These are phyloP conservation scores for Yarrowia hollandica DNA, from an alignment of 805 yeast genomes.

Conservation along the genomic window DNA sequence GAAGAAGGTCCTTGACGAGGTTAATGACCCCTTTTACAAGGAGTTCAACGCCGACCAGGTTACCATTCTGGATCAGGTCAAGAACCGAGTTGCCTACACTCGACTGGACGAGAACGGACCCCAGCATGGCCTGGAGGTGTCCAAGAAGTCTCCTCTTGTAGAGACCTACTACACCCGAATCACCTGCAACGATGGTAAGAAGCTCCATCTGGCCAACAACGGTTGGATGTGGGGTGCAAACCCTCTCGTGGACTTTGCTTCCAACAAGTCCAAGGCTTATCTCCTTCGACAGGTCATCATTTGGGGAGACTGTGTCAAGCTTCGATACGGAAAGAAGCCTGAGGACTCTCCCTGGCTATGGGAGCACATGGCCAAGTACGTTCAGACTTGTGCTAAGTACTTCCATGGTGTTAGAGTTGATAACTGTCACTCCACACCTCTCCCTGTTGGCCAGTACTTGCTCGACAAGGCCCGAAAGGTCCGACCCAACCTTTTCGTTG, in stretches of 20 bases:
- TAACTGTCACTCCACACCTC: slow-evolving; percentile 94
- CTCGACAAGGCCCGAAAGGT: slow-evolving; percentile 83
- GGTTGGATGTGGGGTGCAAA: slow-evolving; percentile 99
- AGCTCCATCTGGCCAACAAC: slow-evolving; percentile 74
- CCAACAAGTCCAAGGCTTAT: slow-evolving; percentile 73
- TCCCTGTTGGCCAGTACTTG: slow-evolving; percentile 88
- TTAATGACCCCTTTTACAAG: slow-evolving; percentile 69
- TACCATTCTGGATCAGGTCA: slow-evolving; percentile 66
- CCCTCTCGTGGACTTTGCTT: slow-evolving; percentile 91
- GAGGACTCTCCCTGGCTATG: slow-evolving; percentile 87
- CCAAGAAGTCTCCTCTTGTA: slow-evolving; percentile 59
- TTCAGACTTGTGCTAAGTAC: slow-evolving; percentile 64
- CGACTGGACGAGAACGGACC: slow-evolving; percentile 85
- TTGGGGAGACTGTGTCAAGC: slow-evolving; percentile 96
- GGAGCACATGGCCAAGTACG: slow-evolving; percentile 81
- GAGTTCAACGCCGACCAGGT: slow-evolving; percentile 72
- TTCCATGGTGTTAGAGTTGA: slow-evolving; percentile 92
- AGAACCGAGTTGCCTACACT: slow-evolving; percentile 72
- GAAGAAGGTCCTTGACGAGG: slow-evolving; percentile 63
- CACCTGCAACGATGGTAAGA: slow-evolving; percentile 53
- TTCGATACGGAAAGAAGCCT: slow-evolving; percentile 76
- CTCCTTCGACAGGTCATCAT: slow-evolving; percentile 88
- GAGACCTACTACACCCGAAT: slow-evolving; percentile 89
- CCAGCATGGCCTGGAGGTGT: slow-evolving; percentile 57
- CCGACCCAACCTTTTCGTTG: slow-evolving; percentile 85